These are phyloP conservation scores for Amphichorda felina DNA, from an alignment of 2,329 filamentous ascomycete genomes.

Conservation along the genomic window DNA sequence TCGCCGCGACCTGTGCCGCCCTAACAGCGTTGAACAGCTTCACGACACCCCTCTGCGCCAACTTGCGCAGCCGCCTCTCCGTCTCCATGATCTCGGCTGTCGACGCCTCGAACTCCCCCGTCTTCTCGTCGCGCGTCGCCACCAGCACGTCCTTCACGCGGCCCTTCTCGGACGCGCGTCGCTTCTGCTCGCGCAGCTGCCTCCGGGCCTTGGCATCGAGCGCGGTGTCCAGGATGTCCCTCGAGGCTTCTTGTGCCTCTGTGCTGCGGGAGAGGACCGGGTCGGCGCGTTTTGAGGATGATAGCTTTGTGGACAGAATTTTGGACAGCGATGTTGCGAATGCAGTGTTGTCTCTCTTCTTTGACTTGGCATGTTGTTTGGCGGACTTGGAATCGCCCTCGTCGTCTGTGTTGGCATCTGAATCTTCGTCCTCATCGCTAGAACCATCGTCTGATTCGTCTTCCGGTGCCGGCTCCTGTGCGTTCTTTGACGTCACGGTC, in stretches of 20 bases:
- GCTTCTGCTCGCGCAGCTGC: slow-evolving; percentile 72
- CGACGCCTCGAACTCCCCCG: slow-evolving; percentile 28
- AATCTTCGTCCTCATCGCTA: slow-evolving; percentile 19
- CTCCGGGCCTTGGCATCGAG: slow-evolving; percentile 72
- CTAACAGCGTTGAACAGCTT: slow-evolving; percentile 94
- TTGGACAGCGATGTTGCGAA: slow-evolving; percentile 91
- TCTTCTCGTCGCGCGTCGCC: slow-evolving; percentile 41
- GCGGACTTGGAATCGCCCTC: slow-evolving; percentile 25
- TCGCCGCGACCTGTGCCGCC: slow-evolving; percentile 80
- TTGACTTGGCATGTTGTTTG: slow-evolving; percentile 45
- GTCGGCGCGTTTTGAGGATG: slow-evolving; percentile 69
- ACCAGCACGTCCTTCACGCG: slow-evolving; percentile 77
- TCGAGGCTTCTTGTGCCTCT: slow-evolving; percentile 59
- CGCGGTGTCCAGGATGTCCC: slow-evolving; percentile 60
- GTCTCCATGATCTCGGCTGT: slow-evolving; percentile 49
- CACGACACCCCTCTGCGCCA: slow-evolving; percentile 85
- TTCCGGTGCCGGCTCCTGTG: slow-evolving; percentile 11
- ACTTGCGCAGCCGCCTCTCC: slow-evolving; percentile 74
- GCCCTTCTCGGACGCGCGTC: slow-evolving; percentile 70
- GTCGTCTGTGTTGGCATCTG: slow-evolving; percentile 16
- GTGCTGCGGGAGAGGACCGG: slow-evolving; percentile 83
- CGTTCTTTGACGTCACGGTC: slow-evolving; percentile 13
- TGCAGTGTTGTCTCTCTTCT: slow-evolving; percentile 75
- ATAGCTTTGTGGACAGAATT: slow-evolving; percentile 83
- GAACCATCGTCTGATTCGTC: slow-evolving; percentile 13